Percentiles rank a stretch among this genome's conserved stretches.
phyloP scores from a whole-genome alignment of 2,329 filamentous ascomycete species.

The Thelonectria blattea region DNA sequence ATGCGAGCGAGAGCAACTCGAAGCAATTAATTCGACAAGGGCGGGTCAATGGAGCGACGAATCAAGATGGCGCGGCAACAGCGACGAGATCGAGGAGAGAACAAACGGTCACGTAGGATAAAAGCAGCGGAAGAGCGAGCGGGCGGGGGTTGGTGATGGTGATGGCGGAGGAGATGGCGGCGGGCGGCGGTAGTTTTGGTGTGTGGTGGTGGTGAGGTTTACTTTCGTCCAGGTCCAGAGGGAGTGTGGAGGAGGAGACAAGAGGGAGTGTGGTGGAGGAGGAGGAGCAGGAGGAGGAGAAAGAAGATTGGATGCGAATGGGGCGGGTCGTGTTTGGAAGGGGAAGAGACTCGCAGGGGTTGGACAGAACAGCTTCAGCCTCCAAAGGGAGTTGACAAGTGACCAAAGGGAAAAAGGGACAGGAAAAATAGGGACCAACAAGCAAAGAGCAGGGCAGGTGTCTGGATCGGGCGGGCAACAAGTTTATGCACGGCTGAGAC shows the following conservation, averaged over 20 bases:
- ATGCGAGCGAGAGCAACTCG: conserved; percentile 10
- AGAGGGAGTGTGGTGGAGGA: conserved; percentile 9
- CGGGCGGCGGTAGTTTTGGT: background rate
- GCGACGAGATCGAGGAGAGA: conserved; percentile 17
- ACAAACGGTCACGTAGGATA: background rate
- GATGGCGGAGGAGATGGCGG: conserved; percentile 6
- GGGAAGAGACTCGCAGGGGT: conserved; percentile 10
- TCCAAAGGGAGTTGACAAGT: background rate
- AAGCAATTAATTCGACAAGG: background rate
- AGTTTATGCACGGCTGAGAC: conserved; percentile 42
- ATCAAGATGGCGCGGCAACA: conserved; percentile 17
- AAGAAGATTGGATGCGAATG: conserved; percentile 3
- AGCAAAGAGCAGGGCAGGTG: background rate
- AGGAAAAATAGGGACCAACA: background rate
- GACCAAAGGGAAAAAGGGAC: background rate
- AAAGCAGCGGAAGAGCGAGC: background rate
- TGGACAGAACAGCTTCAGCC: background rate
- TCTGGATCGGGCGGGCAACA: conserved; percentile 11
- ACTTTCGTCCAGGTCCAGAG: conserved; percentile 1
- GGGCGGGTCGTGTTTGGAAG: conserved; percentile 13
- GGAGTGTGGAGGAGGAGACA: conserved; percentile 1
- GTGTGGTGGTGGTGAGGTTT: conserved; percentile 8
- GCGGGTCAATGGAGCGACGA: conserved; percentile 28
- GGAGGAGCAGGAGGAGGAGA: too few relatives aligned
- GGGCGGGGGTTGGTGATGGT: too few relatives aligned